A percentile compares a stretch with the other conserved stretches of the same genome.
These are phyloP conservation scores for Vitis rupestris DNA, from an alignment of 164 flowering plant genomes.

Conservation along the genomic window DNA sequence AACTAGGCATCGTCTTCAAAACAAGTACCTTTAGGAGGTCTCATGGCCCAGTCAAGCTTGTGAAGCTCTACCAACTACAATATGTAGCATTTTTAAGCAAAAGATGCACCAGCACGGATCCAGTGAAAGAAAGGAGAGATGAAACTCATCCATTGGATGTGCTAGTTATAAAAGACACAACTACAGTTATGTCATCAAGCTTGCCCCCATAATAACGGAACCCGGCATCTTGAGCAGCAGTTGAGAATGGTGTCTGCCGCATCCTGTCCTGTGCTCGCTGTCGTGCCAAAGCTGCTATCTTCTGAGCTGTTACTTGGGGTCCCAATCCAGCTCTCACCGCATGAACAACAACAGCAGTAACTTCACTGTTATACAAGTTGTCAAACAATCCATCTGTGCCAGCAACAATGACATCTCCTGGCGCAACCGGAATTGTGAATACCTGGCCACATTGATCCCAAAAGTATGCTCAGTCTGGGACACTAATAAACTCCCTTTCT, in stretches of 20 bases:
- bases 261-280: constrained; percentile 45
- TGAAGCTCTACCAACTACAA: neutral
- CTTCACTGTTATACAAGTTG: constrained; percentile 55
- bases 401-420: constrained; percentile 66
- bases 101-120: neutral
- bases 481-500: too few relatives aligned
- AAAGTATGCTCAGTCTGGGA: neutral
- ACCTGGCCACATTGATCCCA: constrained; percentile 31
- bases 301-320: constrained; percentile 51
- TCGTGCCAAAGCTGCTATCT: constrained; percentile 59
- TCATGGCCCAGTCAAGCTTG: neutral
- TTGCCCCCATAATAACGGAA: constrained; percentile 58
- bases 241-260: constrained; percentile 53
- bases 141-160: constrained; percentile 16
- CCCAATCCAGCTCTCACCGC: constrained; percentile 43
- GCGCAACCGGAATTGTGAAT: constrained; percentile 43
- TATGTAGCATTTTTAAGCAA: neutral
- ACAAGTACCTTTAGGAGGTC: neutral
- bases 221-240: constrained; percentile 68
- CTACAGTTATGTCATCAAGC: constrained; percentile 69
- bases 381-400: constrained; percentile 77
- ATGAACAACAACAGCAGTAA: constrained; percentile 45
- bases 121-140: neutral
- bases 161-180: constrained; percentile 53
- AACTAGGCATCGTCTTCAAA: neutral